Evolutionary conservation across 768 basidiomycete genomes (phyloP).

Genomic region (Pisolithus marmoratus): DNA sequence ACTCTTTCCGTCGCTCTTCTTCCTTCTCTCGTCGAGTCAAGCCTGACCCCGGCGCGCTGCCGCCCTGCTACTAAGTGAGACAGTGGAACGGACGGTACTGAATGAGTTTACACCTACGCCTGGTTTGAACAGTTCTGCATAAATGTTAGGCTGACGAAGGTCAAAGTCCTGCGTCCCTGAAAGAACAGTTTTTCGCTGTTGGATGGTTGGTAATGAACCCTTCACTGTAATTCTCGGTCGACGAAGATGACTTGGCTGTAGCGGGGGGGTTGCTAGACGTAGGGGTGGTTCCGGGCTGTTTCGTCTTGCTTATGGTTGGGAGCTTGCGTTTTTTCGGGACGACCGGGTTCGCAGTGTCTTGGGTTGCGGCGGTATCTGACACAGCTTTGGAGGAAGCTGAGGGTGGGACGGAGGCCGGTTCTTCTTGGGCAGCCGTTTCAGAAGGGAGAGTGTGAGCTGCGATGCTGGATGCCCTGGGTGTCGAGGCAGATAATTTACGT

Average conservation of each 20-base stretch:
- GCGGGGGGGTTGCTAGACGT: constrained; percentile 19
- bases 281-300: constrained; percentile 26
- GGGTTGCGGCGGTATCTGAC: constrained; percentile 13
- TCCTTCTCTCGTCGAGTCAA: constrained; percentile 40
- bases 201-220: constrained; percentile 19
- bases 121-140: constrained; percentile 54
- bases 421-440: constrained; percentile 29
- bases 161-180: constrained; percentile 55
- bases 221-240: constrained; percentile 22
- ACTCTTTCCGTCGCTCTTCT: constrained; percentile 64
- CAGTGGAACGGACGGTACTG: not conserved
- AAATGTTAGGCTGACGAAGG: constrained; percentile 55
- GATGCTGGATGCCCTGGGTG: constrained; percentile 24
- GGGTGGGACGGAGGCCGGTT: constrained; percentile 3
- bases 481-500: constrained; percentile 25
- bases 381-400: not conserved
- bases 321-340: constrained; percentile 58
- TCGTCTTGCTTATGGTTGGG: constrained; percentile 66
- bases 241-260: constrained; percentile 12
- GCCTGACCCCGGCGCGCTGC: constrained; percentile 40
- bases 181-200: constrained; percentile 35
- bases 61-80: constrained; percentile 31
- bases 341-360: constrained; percentile 15
- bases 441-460: constrained; percentile 28
- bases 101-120: constrained; percentile 32